Percentiles rank a stretch among this genome's conserved stretches.
Conservation (phyloP, 2,329 filamentous ascomycete genomes). For the Colletotrichum aenigma region DNA sequence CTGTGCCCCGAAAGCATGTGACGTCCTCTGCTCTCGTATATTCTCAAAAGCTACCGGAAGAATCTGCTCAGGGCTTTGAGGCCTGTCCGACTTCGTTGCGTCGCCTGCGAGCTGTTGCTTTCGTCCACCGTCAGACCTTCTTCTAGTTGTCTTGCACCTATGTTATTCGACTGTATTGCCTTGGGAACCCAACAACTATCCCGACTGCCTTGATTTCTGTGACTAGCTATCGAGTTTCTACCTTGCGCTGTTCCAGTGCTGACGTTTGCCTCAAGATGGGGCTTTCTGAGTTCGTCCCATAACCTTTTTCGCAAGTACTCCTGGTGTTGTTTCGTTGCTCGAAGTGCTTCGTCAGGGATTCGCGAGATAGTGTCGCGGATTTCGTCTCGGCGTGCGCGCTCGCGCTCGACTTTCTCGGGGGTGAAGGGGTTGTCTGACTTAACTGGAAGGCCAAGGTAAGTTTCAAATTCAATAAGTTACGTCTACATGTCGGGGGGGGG, state of each 20-base stretch:
- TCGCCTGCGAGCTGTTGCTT: not conserved
- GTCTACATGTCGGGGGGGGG: too few relatives aligned
- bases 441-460: not conserved
- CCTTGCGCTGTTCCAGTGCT: too few relatives aligned
- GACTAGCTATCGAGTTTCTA: too few relatives aligned
- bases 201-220: too few relatives aligned
- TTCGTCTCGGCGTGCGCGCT: not conserved
- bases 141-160: too few relatives aligned
- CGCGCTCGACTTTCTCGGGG: not conserved
- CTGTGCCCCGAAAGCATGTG: too few relatives aligned
- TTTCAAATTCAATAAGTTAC: too few relatives aligned
- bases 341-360: not conserved
- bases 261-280: not conserved
- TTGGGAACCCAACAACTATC: rapidly evolving
- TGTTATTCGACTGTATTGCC: too few relatives aligned
- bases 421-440: not conserved
- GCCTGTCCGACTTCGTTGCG: rapidly evolving
- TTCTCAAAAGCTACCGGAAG: not conserved
- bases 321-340: not conserved
- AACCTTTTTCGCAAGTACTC: not conserved
- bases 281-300: not conserved
- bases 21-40: too few relatives aligned
- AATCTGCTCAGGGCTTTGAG: rapidly evolving
- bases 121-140: not conserved
- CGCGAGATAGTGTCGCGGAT: not conserved